phyloP scores from a whole-genome alignment of 2,329 filamentous ascomycete genomes.

The Sporothrix dimorphospora region DNA sequence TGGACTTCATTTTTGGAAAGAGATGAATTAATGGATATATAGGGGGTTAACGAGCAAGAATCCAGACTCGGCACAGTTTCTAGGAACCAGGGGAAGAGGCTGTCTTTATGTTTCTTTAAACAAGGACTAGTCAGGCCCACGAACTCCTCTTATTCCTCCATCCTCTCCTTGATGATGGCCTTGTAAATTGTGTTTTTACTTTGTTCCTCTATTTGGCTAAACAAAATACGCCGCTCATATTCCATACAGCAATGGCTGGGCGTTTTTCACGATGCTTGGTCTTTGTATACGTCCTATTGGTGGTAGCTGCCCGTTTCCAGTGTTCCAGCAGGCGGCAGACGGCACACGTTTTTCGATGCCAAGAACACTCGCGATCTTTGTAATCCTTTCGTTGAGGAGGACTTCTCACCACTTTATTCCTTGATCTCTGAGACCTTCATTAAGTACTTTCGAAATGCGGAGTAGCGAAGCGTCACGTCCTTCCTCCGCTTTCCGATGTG shows the following conservation, averaged over 20 bases:
- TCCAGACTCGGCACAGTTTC: background rate
- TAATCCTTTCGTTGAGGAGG: background rate
- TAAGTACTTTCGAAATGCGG: background rate
- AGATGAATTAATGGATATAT: background rate
- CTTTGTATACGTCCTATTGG: background rate
- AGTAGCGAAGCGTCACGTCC: background rate
- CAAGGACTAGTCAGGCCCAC: background rate
- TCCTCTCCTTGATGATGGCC: background rate
- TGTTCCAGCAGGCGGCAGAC: background rate
- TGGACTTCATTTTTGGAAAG: constrained; percentile 38
- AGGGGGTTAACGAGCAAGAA: background rate
- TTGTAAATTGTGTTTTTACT: background rate
- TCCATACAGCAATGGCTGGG: background rate
- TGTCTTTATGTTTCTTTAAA: background rate
- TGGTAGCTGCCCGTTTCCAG: background rate
- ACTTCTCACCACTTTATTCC: background rate
- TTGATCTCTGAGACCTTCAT: background rate
- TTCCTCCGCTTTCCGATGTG: background rate
- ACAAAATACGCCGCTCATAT: background rate
- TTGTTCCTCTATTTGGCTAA: constrained; percentile 1
- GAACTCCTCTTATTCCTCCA: background rate
- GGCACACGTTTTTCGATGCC: background rate
- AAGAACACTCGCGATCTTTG: background rate
- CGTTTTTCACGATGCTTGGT: background rate
- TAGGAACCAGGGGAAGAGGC: background rate